Base-by-base conservation (phyloP, 2,329 filamentous ascomycete genomes). In the Mycosphaerella sp. region DNA sequence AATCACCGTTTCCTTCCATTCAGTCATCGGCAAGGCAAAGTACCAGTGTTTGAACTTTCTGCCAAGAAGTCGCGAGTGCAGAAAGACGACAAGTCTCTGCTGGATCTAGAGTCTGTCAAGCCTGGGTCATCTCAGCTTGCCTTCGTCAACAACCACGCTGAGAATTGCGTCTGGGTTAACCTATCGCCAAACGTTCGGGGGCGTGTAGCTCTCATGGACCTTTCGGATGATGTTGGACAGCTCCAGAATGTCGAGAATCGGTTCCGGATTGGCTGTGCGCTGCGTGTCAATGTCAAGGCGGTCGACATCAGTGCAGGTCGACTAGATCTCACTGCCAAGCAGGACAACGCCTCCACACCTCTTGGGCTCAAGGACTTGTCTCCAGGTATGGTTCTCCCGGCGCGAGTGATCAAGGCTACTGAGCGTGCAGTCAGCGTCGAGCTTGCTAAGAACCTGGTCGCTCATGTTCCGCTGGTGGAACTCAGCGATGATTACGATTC, bases 1-100 rank as follows among this genome's bases (percentile, higher is more conserved):
- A 95, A 89, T 64, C 89, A 96, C 71, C 84, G 86, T 44, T 98
- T 95, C 74, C 77, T 98, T 41, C 91, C 93, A 2, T 88, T 98
- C 64, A 87, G 87, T 38, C 92, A 97, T 72, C 82, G 90, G 50
- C 83, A 84, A 45, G 84, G 83, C 53, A 91, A 90, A 69, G 84
- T 85, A 43, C 76, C 82, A 0, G 86, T 95, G 1, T 87, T 92
- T 55, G 93, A 98, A 69, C 79, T 97, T 49, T 93, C 91, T 3
- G 81, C 86, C 3, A 96, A 91, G 72, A 69, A 74, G n/a, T 70
- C 68, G 54, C 52, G 66, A 43, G 53, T 66, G n/a, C 48, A 61
- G 21, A 48, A 55, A 6, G 59, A 52, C 29, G 80, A 86, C 55
- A 70, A 84, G 40, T 77, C 83, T 50, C 74, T 84, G 1, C 74